Evolutionary conservation across 352 stramenopile genomes (phyloP), one percentile per base, ranked within the genome.

Genomic region (Phytopythium litorale): DNA sequence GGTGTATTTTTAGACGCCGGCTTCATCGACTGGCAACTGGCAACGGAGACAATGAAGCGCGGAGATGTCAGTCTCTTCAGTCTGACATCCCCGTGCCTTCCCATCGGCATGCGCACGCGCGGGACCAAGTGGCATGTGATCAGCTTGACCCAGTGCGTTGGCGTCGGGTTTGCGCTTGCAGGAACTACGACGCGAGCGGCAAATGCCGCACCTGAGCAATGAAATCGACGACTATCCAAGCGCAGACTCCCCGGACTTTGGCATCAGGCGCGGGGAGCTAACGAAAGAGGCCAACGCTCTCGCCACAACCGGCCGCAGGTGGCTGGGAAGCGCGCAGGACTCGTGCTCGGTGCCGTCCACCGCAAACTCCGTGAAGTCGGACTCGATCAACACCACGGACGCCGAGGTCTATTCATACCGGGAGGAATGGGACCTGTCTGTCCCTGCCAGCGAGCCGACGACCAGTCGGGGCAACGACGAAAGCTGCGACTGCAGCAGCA

Each of bases 311-410:
- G 25, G 23, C 13, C 12, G 38, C 30, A 51, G 28, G 35, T 58
- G 38, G 51, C n/a, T 42, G 12, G 48, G 32, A n/a, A 40, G 25
- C 15, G 7, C 30, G n/a, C 53, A 46, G n/a, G 18, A 15, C 12
- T 45, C 35, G 2, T 11, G 35, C n/a, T 48, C 35, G 12, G 30
- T 50, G 19, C 54, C 58, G 32, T 71, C 65, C 37, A 78, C 70
- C 19, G 68, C 75, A 33, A 62, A 33, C 16, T 81, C 72, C 8
- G 65, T 46, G n/a, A 61, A 37, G 18, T 58, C 68, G 7, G 75
- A 81, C 6, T 77, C 73, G 25, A 82, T 80, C 56, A 61, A 54
- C 57, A 82, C 68, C 52, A 68, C 52, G 37, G 76, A 82, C 19
- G 66, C 78, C 33, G 64, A 76, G 2, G 70, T 66, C 21, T 63